Base-by-base conservation (phyloP, 257 asterid genomes). In the Solanum etuberosum region DNA sequence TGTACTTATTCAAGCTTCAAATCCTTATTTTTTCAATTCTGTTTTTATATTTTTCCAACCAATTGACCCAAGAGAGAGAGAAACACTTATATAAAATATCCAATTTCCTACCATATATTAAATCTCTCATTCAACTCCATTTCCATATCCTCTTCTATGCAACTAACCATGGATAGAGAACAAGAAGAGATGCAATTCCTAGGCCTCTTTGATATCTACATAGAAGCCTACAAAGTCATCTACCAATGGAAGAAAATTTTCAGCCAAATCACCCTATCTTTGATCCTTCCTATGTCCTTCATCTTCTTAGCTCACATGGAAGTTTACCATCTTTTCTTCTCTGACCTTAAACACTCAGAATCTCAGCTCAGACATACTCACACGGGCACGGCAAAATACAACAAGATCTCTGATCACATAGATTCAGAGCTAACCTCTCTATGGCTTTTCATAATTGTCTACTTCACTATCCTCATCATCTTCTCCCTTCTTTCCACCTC, bases 401-500 rank as follows among this genome's bases (percentile, higher is more conserved):
- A 87, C 68, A 88, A 29, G 38, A 86, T 91, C 73, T 77, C 86
- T 21, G 90, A 92, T 85, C 86, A 89, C 29, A 46, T 90, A 65
- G 43, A 90, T n/a, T 90, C 90, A 27, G 95, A 92, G 72, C 85
- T 87, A 89, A 88, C 90, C 18, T 14, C 67, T 9, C 90, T 89
- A 48, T 31, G 88, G 40, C 57, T 89, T 70, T 86, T 94, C 91
- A 91, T 83, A 40, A 32, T 90, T 23, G 15, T 27, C 83, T 93
- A 92, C 88, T 85, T 88, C 88, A 87, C 86, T 10, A 32, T 92
- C 65, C 67, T 92, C 90, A 87, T 91, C 86, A 54, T 88, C 6
- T 89, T 94, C 90, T 93, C 98, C 83, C 97, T 94, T 86, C 91
- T 93, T 38, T 92, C 95, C 40, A 93, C 95, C 40, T 88, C 95